These are phyloP conservation scores for Phytophthora sp. DNA, from an alignment of 352 stramenopile species.

Conservation along the genomic window DNA sequence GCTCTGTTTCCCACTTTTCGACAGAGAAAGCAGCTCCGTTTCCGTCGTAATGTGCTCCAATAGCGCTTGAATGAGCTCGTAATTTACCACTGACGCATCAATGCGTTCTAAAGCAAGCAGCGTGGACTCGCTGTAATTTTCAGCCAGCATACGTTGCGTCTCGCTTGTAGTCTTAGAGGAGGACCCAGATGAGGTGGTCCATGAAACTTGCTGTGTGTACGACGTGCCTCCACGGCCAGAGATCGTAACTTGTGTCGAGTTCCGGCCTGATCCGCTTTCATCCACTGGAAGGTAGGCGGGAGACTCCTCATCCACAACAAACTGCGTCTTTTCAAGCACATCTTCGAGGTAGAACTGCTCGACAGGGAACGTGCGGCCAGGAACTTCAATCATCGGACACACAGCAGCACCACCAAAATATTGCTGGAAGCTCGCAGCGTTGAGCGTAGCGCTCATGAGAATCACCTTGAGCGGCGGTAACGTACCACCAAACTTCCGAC, in stretches of 20 bases:
- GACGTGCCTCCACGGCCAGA: constrained; percentile 70
- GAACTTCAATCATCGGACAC: constrained; percentile 91
- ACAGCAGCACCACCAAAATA: constrained; percentile 92
- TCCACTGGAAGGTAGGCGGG: constrained; percentile 48
- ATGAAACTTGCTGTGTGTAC: constrained; percentile 67
- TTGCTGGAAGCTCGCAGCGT: constrained; percentile 94
- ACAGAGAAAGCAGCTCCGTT: constrained; percentile 44
- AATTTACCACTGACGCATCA: constrained; percentile 94
- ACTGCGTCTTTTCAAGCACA: constrained; percentile 85
- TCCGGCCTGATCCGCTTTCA: constrained; percentile 24
- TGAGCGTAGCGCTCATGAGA: constrained; percentile 97
- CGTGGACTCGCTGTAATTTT: constrained; percentile 89
- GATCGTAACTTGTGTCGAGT: constrained; percentile 66
- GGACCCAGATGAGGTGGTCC: constrained; percentile 45
- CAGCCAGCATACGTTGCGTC: constrained; percentile 32
- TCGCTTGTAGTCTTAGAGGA: constrained; percentile 27
- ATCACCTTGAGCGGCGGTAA: constrained; percentile 91
- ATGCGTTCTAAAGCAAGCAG: constrained; percentile 83
- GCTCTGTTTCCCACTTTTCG: constrained; percentile 28
- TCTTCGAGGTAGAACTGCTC: constrained; percentile 97
- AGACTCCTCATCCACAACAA: constrained; percentile 83
- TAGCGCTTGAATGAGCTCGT: constrained; percentile 92
- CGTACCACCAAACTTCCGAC: constrained; percentile 40
- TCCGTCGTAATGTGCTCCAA: constrained; percentile 82
- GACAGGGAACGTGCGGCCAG: constrained; percentile 96